Base-by-base conservation (phyloP, 1,284 basidiomycete genomes). In the Coniophora puteana region DNA sequence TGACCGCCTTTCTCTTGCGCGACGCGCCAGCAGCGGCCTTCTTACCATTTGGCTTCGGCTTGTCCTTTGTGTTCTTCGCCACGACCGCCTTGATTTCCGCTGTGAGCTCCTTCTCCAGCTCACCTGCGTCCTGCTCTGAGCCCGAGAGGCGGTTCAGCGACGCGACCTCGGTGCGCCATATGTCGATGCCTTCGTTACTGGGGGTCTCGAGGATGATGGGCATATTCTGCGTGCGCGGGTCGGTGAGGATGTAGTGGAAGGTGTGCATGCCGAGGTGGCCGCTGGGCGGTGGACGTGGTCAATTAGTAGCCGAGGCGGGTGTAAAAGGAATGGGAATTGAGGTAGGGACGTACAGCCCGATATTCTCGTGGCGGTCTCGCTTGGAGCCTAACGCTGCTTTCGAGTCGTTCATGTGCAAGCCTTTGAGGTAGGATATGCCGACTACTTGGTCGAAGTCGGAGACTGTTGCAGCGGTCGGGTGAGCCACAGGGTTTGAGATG, bases 371-470 rank as follows among this genome's bases (percentile, higher is more conserved):
- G 22, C 88, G 63, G 56, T 93, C 91, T 49, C 79, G 80, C 52
- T 77, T 80, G 17, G 80, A 82, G 1, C 71, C 76, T 5, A 82
- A 67, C 1, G 65, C 66, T 12, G 70, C 72, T 55, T 89, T 89
- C 4, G 85, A 89, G 57, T 93, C 90, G 60, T 94, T 94, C 40
- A 93, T 57, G 57, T 94, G 91, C 72, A 93, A 83, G 1, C 82
- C 89, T 5, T 78, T 73, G 12, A 93, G 76, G 54, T 88, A 91
- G 11, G 71, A 59, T 23, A 87, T 55, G 1, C 91, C 89, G 5
- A 94, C 70, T 38, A 77, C 67, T 14, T 67, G 52, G 31, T 88
- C 80, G 50, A 93, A 90, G 39, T 76, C 65, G 8, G 63, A 47
- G 59, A 88, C 79, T 80, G 46, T 8, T 6, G 8, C 18, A 8